Base-by-base conservation (phyloP, 2,329 filamentous ascomycete species). In the Gliomastix tumulicola region DNA sequence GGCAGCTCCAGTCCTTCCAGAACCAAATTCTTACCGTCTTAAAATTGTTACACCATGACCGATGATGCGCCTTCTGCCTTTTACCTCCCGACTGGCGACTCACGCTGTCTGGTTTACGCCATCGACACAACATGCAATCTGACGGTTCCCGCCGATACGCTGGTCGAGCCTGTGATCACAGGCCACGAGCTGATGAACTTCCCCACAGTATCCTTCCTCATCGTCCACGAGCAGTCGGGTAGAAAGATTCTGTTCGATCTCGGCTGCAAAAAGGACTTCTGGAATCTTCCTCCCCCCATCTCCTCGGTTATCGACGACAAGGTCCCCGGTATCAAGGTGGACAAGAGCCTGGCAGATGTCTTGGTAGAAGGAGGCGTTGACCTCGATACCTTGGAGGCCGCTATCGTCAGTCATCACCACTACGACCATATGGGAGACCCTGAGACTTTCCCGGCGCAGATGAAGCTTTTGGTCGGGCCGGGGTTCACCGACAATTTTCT, bases 401-500 rank as follows among this genome's bases (percentile, higher is more conserved):
- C 17, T 10, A 28, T 28, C 25, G n/a, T 13, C 13, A n/a, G 13
- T 16, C 33, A 35, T 18, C 18, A 16, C 20, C 33, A 35, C 21
- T 22, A 23, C 17, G 33, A 35, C 13, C 33, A 35, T 17, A 21
- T 35, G 7, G 33, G 33, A n/a, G 21, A 35, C 20, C 20, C 33
- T 2, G 17, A 22, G 17, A 35, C 33, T 7, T 35, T 35, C 22
- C 21, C 20, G 8, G 15, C 11, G 5, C 13, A 9, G 7, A 35
- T 21, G 3, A 21, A 22, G n/a, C 13, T 35, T 13, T 23, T 35
- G 17, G 33, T 35, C 15, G 33, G 33, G 4, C 33, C 33, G 8
- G 33, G 33, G 7, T 22, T 35, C 21, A 22, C 13, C n/a, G 23
- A 35, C 7, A 8, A 13, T 12, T 18, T 15, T 18, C 17, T 35